A percentile compares a stretch with the other conserved stretches of the same genome.
Evolutionary conservation across 345 rosid genomes (phyloP).

Genomic region (Linum trigynum): DNA sequence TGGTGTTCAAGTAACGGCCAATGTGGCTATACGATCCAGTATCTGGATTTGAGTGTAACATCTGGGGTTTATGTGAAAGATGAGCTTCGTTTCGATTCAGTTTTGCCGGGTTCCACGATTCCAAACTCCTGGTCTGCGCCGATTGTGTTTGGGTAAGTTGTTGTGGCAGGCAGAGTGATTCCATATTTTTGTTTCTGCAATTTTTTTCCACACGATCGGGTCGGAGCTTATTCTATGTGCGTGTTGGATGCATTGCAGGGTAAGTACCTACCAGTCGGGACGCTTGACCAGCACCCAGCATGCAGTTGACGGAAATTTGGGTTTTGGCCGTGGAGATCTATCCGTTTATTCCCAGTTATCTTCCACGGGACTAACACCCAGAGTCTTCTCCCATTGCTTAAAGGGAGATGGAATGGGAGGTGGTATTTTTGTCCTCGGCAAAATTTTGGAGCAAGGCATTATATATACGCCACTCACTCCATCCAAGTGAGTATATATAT

Average conservation of each 20-base stretch:
- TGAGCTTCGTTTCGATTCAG: slow-evolving; percentile 52
- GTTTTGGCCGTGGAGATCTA: slow-evolving; percentile 27
- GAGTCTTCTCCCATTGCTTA: background rate
- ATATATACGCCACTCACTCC: slow-evolving; percentile 24
- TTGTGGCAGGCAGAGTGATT: background rate
- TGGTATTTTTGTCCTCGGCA: slow-evolving; percentile 28
- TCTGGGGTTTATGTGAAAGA: slow-evolving; percentile 75
- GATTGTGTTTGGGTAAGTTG: slow-evolving; percentile 73
- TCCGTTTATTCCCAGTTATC: slow-evolving; percentile 23
- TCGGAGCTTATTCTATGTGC: slow-evolving; percentile 12
- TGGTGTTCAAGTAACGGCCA: slow-evolving; percentile 56
- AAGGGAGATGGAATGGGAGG: slow-evolving; percentile 26
- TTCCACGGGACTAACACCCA: slow-evolving; percentile 19
- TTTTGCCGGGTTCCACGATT: slow-evolving; percentile 50
- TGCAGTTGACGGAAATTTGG: slow-evolving; percentile 27
- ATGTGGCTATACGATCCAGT: slow-evolving; percentile 74
- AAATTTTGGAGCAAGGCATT: slow-evolving; percentile 27
- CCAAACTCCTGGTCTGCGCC: slow-evolving; percentile 67
- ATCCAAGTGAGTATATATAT: slow-evolving; percentile 18
- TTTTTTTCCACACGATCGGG: slow-evolving; percentile 2
- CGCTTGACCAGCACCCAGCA: slow-evolving; percentile 18
- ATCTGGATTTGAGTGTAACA: slow-evolving; percentile 94
- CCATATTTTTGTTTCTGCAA: background rate
- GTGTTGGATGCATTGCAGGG: slow-evolving; percentile 21
- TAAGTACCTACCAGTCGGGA: slow-evolving; percentile 24